Evolutionary conservation across 768 basidiomycete genomes (phyloP), one percentile per base, ranked within the genome.

Genomic region (Daedaleopsis sinensis): DNA sequence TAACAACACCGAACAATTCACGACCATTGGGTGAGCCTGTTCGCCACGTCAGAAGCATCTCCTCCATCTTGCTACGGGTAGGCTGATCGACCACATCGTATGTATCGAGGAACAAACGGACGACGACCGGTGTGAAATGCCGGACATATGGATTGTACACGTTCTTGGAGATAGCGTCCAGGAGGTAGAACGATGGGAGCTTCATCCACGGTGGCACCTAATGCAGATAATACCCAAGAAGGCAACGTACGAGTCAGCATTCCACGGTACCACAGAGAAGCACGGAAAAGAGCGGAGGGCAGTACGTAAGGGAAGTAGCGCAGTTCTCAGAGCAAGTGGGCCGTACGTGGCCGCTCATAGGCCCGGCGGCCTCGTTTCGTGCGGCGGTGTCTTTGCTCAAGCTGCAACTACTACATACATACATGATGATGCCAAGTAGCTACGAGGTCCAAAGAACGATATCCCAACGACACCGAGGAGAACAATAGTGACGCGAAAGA

Each of bases 151-250:
- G 96, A 27, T 93, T 87, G 65, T 88, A 96, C 37, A 96, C 88
- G 78, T 98, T 98, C 75, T 99, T 99, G 57, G 93, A 93, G 61
- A 99, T 94, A 15, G 96, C 96, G 71, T 98, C 97, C 71, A 99
- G 82, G 8, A 98, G 84, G 72, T 98, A 99, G 68, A 98, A 94
- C 0, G 91, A 84, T 1, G 97, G 96, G 9, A 99, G 80, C 77
- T 97, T 96, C 82, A 92, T 89, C 80, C 86, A 89, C 21, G 90
- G 86, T 19, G 88, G 88, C 13, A 94, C 94, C 96, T 98, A 77
- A 71, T 39, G 60, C 61, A 61, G 52, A 68, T 65, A 62, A 65
- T 67, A 21, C 63, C 67, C 61, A 52, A 68, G 63, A 11, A 37
- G 65, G 64, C 49, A 63, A 23, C 21, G 35, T 19, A 76, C 89